phyloP scores from a whole-genome alignment of 2,329 filamentous ascomycete genomes.

The Trichoderma koningii region DNA sequence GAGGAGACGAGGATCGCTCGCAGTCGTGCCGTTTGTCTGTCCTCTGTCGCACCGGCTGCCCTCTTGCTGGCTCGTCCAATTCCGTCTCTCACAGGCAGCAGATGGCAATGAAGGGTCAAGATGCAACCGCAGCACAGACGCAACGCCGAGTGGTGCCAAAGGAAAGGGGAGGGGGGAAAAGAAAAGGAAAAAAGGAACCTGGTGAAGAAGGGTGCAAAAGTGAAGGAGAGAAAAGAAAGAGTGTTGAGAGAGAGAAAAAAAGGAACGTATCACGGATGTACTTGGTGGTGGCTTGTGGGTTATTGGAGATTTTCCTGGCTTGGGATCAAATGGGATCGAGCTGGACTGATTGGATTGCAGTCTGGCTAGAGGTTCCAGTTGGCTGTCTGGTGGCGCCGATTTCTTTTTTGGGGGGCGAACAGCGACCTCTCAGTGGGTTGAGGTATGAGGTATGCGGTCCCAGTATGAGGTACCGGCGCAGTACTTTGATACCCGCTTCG shows the following conservation, averaged over 20 bases:
- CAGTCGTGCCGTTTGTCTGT: slow-evolving; percentile 10
- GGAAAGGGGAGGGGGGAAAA: neutral
- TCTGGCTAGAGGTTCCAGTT: neutral
- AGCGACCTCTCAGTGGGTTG: neutral
- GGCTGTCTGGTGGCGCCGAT: slow-evolving; percentile 2
- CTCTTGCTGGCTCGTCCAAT: slow-evolving; percentile 7
- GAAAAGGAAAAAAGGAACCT: neutral
- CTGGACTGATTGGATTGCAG: slow-evolving; percentile 2
- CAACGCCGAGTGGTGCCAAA: slow-evolving; percentile 12
- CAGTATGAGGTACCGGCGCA: no score
- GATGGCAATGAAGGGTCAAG: slow-evolving; percentile 5
- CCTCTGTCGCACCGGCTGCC: slow-evolving; percentile 15
- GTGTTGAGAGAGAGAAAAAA: neutral
- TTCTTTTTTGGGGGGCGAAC: slow-evolving; percentile 8
- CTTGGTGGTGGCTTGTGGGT: slow-evolving; percentile 22
- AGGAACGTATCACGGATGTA: slow-evolving; percentile 20
- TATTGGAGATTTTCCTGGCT: slow-evolving; percentile 6
- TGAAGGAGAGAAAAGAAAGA: neutral
- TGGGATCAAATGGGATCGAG: neutral
- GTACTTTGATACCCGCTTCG: no score
- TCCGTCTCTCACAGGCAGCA: slow-evolving; percentile 1
- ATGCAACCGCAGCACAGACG: slow-evolving; percentile 24
- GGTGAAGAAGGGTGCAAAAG: neutral
- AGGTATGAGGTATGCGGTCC: neutral
- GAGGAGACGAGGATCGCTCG: neutral